Evolutionary conservation across 306 rosid genomes (phyloP), one percentile per base, ranked within the genome.

Genomic region (Citrullus colocynthis): DNA sequence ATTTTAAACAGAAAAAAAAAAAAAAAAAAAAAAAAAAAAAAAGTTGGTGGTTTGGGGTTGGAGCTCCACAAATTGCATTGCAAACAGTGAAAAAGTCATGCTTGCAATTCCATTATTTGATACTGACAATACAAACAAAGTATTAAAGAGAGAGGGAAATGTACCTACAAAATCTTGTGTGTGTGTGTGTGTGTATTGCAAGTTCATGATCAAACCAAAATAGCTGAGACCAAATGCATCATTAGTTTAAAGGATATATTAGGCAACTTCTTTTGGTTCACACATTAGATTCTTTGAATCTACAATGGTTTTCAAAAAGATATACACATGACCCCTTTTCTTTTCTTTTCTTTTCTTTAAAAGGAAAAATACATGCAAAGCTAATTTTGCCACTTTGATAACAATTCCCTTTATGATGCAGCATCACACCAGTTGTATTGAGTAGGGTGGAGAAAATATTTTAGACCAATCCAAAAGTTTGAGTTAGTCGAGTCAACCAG

Each of bases 221-320:
- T 67, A 39, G 74, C 10, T 66, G 74, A 66, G 32, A 64, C 48
- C 71, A 36, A 63, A 37, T 45, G n/a, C 6, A 15, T 66, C 51
- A n/a, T 41, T n/a, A 11, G 30, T 41, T 41, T 32, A 61, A 61
- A 41, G 28, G 32, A 41, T 70, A 71, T 71, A 71, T 71, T 24
- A 45, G 55, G 14, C 75, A 67, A 44, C 57, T 44, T 21, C 56
- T 71, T 71, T 71, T 48, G 34, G 58, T 24, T 28, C 42, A 48
- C 41, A 16, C 39, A 52, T 73, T 73, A 73, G 77, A 51, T 73
- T 73, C 77, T 73, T 73, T 73, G 77, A 73, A 73, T 51, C 24
- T 30, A 73, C 61, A 51, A 73, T 51, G 60, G 77, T 17, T 73
- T 72, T 32, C 15, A 65, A 65, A 65, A 65, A 65, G 73, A 65